Conservation (phyloP, 495 filamentous ascomycete genomes). For the Podospora comata region DNA sequence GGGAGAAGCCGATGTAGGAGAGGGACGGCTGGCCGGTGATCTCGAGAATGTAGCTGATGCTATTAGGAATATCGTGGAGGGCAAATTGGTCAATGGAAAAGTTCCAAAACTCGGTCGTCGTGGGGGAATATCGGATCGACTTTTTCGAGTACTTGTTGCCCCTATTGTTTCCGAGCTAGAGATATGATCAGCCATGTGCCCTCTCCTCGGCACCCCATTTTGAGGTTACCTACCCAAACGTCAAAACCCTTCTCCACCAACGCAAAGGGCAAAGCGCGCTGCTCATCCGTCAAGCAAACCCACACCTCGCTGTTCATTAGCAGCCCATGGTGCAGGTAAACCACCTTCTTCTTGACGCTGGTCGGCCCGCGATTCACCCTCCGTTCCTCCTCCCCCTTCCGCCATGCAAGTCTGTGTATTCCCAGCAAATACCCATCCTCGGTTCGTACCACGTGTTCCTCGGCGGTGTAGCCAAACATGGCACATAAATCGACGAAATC, state of each 20-base stretch:
- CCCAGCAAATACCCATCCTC: conserved; percentile 91
- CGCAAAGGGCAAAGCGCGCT: conserved; percentile 81
- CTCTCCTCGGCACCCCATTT: neutral
- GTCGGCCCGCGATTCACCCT: conserved; percentile 68
- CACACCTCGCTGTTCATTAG: conserved; percentile 99
- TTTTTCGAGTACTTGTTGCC: conserved; percentile 99
- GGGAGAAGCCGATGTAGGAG: conserved; percentile 94
- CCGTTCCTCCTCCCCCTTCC: conserved; percentile 70
- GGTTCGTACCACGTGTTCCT: conserved; percentile 95
- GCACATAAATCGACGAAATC: conserved; percentile 92
- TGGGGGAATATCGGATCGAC: conserved; percentile 67
- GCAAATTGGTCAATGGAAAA: conserved; percentile 98
- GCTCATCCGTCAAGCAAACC: conserved; percentile 85
- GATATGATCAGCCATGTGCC: conserved; percentile 6
- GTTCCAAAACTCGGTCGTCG: conserved; percentile 81
- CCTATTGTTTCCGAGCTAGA: conserved; percentile 85
- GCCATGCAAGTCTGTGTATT: conserved; percentile 80
- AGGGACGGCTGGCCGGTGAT: conserved; percentile 81
- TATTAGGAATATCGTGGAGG: conserved; percentile 94
- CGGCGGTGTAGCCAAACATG: conserved; percentile 83
- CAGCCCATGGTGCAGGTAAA: conserved; percentile 93
- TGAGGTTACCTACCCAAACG: conserved; percentile 69
- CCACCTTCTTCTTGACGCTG: conserved; percentile 76
- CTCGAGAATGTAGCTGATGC: conserved; percentile 83
- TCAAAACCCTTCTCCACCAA: conserved; percentile 92